Percentiles rank a stretch among this genome's conserved stretches.
Conservation (phyloP, 1,284 basidiomycete species). For the Cryptococcus depauperatus region DNA sequence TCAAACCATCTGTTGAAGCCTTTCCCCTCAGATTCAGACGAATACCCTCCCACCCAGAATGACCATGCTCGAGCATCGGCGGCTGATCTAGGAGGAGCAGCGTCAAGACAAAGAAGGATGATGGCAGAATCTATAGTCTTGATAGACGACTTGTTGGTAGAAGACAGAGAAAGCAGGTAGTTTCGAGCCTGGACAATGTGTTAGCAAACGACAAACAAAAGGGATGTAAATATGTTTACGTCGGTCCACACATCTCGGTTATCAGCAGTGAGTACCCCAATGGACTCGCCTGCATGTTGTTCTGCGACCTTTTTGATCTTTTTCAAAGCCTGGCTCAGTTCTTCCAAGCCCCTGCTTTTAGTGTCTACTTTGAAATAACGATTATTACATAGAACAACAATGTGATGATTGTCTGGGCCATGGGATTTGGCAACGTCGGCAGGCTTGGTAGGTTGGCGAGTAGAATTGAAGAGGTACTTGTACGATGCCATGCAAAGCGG, state of each 20-base stretch:
- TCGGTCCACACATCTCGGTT: slow-evolving; percentile 88
- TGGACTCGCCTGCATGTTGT: slow-evolving; percentile 46
- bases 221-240: slow-evolving; percentile 42
- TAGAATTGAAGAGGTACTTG: slow-evolving; percentile 92
- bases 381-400: slow-evolving; percentile 86
- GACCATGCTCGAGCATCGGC: slow-evolving; percentile 70
- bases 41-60: slow-evolving; percentile 75
- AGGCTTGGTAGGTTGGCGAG: slow-evolving; percentile 73
- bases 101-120: slow-evolving; percentile 80
- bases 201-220: background rate
- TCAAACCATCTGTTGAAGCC: slow-evolving; percentile 93
- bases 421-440: slow-evolving; percentile 80
- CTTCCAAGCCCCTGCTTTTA: slow-evolving; percentile 55
- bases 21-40: slow-evolving; percentile 22
- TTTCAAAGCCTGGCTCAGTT: slow-evolving; percentile 75
- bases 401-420: slow-evolving; percentile 71
- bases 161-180: slow-evolving; percentile 58
- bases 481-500: slow-evolving; percentile 94
- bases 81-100: slow-evolving; percentile 19
- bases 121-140: slow-evolving; percentile 83
- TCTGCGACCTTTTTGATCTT: slow-evolving; percentile 66
- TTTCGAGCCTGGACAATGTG: slow-evolving; percentile 53
- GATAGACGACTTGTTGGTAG: slow-evolving; percentile 59
- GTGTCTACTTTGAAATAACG: slow-evolving; percentile 77
- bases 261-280: slow-evolving; percentile 73